These are phyloP conservation scores for Cryptosporidium meleagridis DNA, from an alignment of 169 alveolate species.

Conservation along the genomic window DNA sequence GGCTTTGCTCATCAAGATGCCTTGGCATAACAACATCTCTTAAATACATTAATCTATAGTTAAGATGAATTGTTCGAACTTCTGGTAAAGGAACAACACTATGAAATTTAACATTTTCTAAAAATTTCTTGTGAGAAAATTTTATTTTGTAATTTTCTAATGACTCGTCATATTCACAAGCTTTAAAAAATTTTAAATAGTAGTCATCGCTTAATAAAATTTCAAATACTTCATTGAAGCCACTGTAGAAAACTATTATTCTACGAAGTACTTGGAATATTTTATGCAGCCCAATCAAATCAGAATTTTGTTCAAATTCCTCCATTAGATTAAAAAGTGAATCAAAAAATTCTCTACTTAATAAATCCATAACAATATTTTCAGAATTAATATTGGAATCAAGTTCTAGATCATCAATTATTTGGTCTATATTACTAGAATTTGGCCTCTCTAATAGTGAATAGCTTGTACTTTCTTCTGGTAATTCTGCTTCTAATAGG, in stretches of 20 bases:
- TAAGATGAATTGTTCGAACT: slow-evolving; percentile 54
- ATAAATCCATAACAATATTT: slow-evolving; percentile 27
- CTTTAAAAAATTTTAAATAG: slow-evolving; percentile 52
- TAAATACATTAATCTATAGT: slow-evolving; percentile 80
- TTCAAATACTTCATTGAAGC: slow-evolving; percentile 58
- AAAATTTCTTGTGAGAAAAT: slow-evolving; percentile 35
- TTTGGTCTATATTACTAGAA: slow-evolving; percentile 23
- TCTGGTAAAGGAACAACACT: slow-evolving; percentile 69
- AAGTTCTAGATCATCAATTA: slow-evolving; percentile 38
- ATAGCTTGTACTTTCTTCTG: slow-evolving; percentile 6
- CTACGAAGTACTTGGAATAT: slow-evolving; percentile 53
- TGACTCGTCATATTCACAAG: slow-evolving; percentile 72
- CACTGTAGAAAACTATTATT: slow-evolving; percentile 43
- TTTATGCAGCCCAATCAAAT: slow-evolving; percentile 36
- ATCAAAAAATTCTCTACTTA: slow-evolving; percentile 38
- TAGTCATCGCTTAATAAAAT: slow-evolving; percentile 59
- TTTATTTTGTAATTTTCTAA: slow-evolving; percentile 48
- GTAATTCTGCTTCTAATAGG: slow-evolving; percentile 13
- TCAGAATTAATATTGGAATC: slow-evolving; percentile 58
- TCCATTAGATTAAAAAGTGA: slow-evolving; percentile 51
- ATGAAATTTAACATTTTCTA: slow-evolving; percentile 70
- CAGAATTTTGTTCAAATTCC: slow-evolving; percentile 27
- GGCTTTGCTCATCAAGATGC: slow-evolving; percentile 82
- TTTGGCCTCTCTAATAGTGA: slow-evolving; percentile 30
- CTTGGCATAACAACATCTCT: slow-evolving; percentile 84